Percentiles rank a stretch among this genome's conserved stretches.
Evolutionary conservation across 371 early-diverging fungal genomes (phyloP).

Genomic region (Mucor sp.): DNA sequence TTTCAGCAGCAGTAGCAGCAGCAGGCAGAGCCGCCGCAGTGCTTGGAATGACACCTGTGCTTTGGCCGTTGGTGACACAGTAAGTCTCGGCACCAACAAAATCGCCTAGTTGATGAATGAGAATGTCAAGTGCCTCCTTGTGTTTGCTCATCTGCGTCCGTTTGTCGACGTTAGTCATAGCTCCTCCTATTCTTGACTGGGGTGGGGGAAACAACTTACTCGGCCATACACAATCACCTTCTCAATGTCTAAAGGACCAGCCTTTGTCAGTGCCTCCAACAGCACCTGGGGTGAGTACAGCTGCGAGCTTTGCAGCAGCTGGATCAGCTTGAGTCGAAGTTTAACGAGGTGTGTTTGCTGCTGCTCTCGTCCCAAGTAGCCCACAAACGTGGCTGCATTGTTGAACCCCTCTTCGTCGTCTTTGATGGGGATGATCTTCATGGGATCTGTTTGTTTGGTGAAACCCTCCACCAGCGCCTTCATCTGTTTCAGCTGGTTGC

Average conservation of each 20-base stretch:
- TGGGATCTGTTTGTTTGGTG: conserved; percentile 10
- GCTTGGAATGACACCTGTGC: conserved; percentile 31
- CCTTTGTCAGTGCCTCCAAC: conserved; percentile 27
- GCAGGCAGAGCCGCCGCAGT: conserved; percentile 28
- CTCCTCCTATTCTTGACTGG: background rate
- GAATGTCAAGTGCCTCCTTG: conserved; percentile 52
- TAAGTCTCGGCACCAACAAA: conserved; percentile 70
- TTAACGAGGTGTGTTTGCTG: conserved; percentile 24
- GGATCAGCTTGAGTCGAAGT: conserved; percentile 35
- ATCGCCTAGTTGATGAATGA: conserved; percentile 61
- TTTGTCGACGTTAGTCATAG: background rate
- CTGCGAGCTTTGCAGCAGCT: conserved; percentile 37
- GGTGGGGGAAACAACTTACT: conserved; percentile 29
- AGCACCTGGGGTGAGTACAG: conserved; percentile 32
- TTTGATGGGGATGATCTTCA: background rate
- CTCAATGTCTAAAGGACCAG: conserved; percentile 50
- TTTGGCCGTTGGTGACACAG: conserved; percentile 59
- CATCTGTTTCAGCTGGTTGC: conserved; percentile 15
- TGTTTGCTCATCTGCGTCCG: conserved; percentile 50
- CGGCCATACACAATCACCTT: conserved; percentile 52
- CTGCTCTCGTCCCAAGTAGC: conserved; percentile 26
- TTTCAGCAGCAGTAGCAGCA: background rate
- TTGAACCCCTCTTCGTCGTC: conserved; percentile 6
- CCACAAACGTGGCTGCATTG: conserved; percentile 33
- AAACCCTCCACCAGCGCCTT: conserved; percentile 28